These are phyloP conservation scores for Verticillium longisporum DNA, from an alignment of 2,329 filamentous ascomycete species.

Conservation along the genomic window DNA sequence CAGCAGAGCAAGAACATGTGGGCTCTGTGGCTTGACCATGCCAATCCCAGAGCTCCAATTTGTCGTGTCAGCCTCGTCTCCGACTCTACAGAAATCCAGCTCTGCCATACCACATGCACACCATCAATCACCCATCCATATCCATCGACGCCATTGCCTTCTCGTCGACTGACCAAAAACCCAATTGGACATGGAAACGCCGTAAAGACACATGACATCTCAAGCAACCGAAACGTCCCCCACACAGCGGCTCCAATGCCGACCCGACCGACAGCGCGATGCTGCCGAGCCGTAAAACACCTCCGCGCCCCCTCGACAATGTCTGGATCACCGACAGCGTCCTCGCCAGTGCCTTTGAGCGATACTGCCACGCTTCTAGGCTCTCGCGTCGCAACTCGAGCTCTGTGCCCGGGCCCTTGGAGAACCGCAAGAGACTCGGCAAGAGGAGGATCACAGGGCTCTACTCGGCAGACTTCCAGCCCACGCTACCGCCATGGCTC, in stretches of 20 bases:
- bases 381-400: slow-evolving; percentile 20
- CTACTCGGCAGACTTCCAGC: slow-evolving; percentile 29
- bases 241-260: slow-evolving; percentile 20
- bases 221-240: neutral
- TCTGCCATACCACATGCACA: neutral
- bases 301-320: slow-evolving; percentile 29
- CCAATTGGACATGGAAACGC: slow-evolving; percentile 5
- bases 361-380: slow-evolving; percentile 27
- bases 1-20: neutral
- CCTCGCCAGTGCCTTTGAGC: slow-evolving; percentile 42
- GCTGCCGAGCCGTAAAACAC: slow-evolving; percentile 40
- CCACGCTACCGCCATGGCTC: slow-evolving; percentile 36
- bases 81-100: neutral
- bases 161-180: neutral
- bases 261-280: slow-evolving; percentile 26
- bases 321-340: slow-evolving; percentile 56
- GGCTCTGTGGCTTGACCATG: neutral
- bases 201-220: neutral
- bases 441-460: slow-evolving; percentile 48
- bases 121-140: neutral
- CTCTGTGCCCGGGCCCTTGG: slow-evolving; percentile 46
- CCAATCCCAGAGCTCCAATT: slow-evolving; percentile 1
- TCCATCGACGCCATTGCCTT: neutral
- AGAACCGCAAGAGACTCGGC: slow-evolving; percentile 44
- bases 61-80: neutral